Evolutionary conservation across 139 green algal species (phyloP).

Genomic region (Asterochloris erici): DNA sequence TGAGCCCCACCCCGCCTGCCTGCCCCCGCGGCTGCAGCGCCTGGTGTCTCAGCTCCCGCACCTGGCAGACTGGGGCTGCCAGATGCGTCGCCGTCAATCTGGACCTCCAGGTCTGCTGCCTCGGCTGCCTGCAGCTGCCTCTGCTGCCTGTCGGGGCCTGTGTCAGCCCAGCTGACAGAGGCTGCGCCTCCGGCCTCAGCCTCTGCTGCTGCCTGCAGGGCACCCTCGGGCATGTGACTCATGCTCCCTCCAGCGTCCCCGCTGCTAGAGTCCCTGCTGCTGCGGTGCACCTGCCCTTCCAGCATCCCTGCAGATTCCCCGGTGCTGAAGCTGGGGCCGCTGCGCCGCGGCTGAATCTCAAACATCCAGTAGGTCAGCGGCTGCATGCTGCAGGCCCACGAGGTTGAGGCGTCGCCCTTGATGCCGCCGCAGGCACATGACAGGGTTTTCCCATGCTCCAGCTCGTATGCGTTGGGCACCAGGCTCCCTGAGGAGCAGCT

Average conservation of each 20-base stretch:
- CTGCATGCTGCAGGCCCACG: conserved; percentile 49
- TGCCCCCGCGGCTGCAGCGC: too few species aligned
- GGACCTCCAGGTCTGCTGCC: too few species aligned
- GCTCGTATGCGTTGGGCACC: conserved; percentile 19
- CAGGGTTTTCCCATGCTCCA: conserved; percentile 30
- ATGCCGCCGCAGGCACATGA: conserved; percentile 43
- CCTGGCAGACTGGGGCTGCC: too few species aligned
- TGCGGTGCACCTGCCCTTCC: background rate
- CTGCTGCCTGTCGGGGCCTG: too few species aligned
- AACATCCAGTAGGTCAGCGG: conserved; percentile 45
- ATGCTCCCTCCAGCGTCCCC: background rate
- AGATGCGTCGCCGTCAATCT: too few species aligned
- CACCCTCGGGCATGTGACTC: background rate
- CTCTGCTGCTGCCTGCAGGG: background rate
- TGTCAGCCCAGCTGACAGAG: background rate
- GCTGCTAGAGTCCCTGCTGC: background rate
- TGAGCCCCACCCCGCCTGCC: too few species aligned
- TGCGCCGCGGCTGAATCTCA: background rate
- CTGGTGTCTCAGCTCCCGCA: too few species aligned
- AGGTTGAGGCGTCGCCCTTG: conserved; percentile 36
- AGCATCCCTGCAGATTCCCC: background rate
- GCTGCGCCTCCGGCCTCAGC: background rate
- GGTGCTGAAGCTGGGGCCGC: background rate
- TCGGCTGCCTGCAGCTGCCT: too few species aligned
- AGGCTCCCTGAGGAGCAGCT: conserved; percentile 21